Evolutionary conservation across 495 filamentous ascomycete species (phyloP).

Genomic region (Podospora pseudocomata): DNA sequence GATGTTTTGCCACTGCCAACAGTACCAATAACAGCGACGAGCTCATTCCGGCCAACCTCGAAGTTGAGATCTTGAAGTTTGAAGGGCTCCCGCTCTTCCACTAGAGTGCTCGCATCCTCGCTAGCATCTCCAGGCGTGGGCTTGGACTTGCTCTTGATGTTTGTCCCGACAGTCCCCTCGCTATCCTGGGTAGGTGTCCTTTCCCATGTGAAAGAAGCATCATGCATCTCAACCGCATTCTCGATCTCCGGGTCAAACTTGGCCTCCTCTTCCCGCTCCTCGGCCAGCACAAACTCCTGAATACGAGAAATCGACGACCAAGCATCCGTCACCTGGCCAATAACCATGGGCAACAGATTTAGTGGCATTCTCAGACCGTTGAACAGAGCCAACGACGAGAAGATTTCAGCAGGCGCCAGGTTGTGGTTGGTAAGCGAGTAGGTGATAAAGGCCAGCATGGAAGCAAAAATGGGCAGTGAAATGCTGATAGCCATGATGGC

Average conservation of each 20-base stretch:
- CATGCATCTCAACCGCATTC: slow-evolving; percentile 66
- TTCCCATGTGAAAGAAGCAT: slow-evolving; percentile 93
- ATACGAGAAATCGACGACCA: slow-evolving; percentile 79
- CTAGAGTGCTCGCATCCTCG: slow-evolving; percentile 53
- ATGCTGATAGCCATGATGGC: slow-evolving; percentile 72
- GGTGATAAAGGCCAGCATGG: slow-evolving; percentile 93
- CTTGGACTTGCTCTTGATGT: slow-evolving; percentile 38
- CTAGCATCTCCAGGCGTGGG: slow-evolving; percentile 27
- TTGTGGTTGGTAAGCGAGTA: slow-evolving; percentile 72
- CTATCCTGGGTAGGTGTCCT: slow-evolving; percentile 61
- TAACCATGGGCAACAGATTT: slow-evolving; percentile 81
- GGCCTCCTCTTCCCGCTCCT: slow-evolving; percentile 77
- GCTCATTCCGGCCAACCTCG: slow-evolving; percentile 71
- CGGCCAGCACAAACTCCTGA: slow-evolving; percentile 78
- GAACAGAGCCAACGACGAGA: slow-evolving; percentile 91
- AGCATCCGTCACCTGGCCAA: slow-evolving; percentile 85
- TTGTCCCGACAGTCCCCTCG: slow-evolving; percentile 38
- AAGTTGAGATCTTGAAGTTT: slow-evolving; percentile 72
- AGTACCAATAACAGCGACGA: slow-evolving; percentile 85
- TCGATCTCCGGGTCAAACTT: slow-evolving; percentile 56
- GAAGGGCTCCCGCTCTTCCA: slow-evolving; percentile 68
- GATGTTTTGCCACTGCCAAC: slow-evolving; percentile 94
- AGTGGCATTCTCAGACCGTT: slow-evolving; percentile 86
- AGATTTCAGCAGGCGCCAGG: slow-evolving; percentile 72
- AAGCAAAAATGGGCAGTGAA: slow-evolving; percentile 83